Conservation (phyloP, 192 early-diverging fungal species). For the Coemansia sp. region DNA sequence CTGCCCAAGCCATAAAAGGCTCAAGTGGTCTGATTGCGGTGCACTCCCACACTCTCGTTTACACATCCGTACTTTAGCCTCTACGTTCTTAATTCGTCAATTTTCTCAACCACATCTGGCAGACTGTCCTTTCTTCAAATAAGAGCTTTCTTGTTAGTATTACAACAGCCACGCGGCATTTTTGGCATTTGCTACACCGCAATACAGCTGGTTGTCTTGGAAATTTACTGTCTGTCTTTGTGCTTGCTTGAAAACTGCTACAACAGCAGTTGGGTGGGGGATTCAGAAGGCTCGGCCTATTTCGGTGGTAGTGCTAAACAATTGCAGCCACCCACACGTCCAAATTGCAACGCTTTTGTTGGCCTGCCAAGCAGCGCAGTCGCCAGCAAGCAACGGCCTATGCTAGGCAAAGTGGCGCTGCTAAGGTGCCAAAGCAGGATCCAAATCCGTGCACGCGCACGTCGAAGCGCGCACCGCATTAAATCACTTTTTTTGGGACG, state of each 20-base stretch:
- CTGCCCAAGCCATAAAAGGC: constrained; percentile 34
- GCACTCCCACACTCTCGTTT: not conserved
- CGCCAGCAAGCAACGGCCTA: not conserved
- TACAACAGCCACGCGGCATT: not conserved
- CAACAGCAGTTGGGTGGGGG: no score
- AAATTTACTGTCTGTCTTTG: no score
- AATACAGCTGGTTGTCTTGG: no score
- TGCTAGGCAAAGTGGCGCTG: not conserved
- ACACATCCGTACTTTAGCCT: constrained; percentile 6
- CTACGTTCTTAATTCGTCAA: constrained; percentile 7
- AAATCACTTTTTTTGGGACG: not conserved
- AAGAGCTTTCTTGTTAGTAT: not conserved
- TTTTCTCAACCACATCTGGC: not conserved
- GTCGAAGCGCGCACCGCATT: no score
- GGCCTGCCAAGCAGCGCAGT: not conserved
- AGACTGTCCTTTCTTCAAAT: not conserved
- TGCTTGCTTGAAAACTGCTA: no score
- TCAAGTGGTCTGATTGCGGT: not conserved
- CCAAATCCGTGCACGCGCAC: not conserved
- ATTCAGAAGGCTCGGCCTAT: no score
- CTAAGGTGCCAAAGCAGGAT: not conserved
- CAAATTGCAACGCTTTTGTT: not conserved
- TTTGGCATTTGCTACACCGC: no score
- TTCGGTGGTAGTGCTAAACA: not conserved
- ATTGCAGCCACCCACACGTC: not conserved